Evolutionary conservation across 2,329 filamentous ascomycete genomes (phyloP), one percentile per base, ranked within the genome.

Genomic region (Berkeleyomyces rouxiae): DNA sequence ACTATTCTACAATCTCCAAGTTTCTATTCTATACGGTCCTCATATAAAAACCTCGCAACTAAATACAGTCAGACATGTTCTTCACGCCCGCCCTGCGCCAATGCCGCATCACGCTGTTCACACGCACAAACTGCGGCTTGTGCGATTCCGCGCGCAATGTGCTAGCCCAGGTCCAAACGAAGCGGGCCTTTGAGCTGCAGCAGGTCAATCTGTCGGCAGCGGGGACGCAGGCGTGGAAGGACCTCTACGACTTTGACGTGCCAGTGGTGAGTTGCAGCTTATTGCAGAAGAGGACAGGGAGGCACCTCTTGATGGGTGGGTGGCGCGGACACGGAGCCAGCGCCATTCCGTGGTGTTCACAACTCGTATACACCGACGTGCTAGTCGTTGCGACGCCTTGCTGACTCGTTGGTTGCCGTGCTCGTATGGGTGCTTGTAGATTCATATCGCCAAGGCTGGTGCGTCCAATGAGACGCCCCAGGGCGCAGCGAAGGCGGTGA

Each of bases 241-340:
- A 84, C 58, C 69, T 90, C 0, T 92, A 92, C 70, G 87, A 90
- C 64, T 88, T 90, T 70, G 88, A 92, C 67, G 87, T 88, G 6
- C 88, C 88, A 0, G 88, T 91, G 69, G 87, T 91, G 75, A 69
- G 79, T 72, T 16, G 5, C 7, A 16, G 10, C n/a, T n/a, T n/a
- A n/a, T n/a, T n/a, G n/a, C n/a, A n/a, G n/a, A n/a, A n/a, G n/a
- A n/a, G n/a, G n/a, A 23, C 11, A 3, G 31, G 31, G 1, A 47
- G n/a, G 7, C 44, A 6, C 13, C 7, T 23, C 44, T 23, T n/a
- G 7, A 23, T 23, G 23, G 23, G 23, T 23, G 23, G 23, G 23
- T 23, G 23, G 7, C 5, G 13, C 10, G 44, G 7, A 13, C 1
- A 23, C 31, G 44, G 3, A 7, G 6, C n/a, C 44, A 9, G 31